Evolutionary conservation across 2,329 filamentous ascomycete genomes (phyloP).

Genomic region (Aspergillus ruber): DNA sequence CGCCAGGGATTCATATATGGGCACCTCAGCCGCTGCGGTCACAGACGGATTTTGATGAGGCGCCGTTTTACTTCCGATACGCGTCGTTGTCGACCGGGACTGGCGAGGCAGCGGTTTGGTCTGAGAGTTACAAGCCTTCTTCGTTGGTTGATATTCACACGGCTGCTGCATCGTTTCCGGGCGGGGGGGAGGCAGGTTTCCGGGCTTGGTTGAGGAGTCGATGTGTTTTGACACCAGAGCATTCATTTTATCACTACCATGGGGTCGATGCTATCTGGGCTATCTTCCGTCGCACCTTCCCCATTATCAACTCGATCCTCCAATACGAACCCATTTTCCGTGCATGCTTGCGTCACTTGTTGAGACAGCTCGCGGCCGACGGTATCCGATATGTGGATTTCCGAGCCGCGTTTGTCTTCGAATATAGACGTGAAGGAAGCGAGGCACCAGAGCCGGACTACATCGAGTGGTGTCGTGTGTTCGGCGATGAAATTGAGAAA

Average conservation of each 20-base stretch:
- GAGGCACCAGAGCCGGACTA: slow-evolving; percentile 64
- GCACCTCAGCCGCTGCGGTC: slow-evolving; percentile 54
- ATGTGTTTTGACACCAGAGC: slow-evolving; percentile 63
- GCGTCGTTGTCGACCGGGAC: slow-evolving; percentile 41
- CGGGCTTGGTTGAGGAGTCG: slow-evolving; percentile 68
- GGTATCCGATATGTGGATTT: slow-evolving; percentile 82
- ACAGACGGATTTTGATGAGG: slow-evolving; percentile 48
- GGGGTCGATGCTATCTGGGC: slow-evolving; percentile 78
- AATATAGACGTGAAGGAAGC: slow-evolving; percentile 60
- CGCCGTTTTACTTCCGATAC: slow-evolving; percentile 58
- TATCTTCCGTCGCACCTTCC: slow-evolving; percentile 71
- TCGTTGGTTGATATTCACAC: slow-evolving; percentile 52
- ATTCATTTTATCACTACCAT: slow-evolving; percentile 73
- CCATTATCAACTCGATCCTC: slow-evolving; percentile 65
- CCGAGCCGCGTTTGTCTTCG: slow-evolving; percentile 64
- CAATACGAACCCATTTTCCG: slow-evolving; percentile 90
- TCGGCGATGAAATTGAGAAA: slow-evolving; percentile 69
- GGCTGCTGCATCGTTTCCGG: slow-evolving; percentile 69
- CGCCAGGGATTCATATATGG: slow-evolving; percentile 66
- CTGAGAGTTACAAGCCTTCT: slow-evolving; percentile 52
- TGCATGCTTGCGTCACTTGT: slow-evolving; percentile 63
- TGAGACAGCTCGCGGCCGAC: slow-evolving; percentile 67
- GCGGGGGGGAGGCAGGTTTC: slow-evolving; percentile 66
- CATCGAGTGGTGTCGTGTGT: slow-evolving; percentile 61
- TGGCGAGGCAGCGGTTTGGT: slow-evolving; percentile 56